Evolutionary conservation across 208 protist genomes (phyloP), one percentile per base, ranked within the genome.

Genomic region (Phytomonas sp.): DNA sequence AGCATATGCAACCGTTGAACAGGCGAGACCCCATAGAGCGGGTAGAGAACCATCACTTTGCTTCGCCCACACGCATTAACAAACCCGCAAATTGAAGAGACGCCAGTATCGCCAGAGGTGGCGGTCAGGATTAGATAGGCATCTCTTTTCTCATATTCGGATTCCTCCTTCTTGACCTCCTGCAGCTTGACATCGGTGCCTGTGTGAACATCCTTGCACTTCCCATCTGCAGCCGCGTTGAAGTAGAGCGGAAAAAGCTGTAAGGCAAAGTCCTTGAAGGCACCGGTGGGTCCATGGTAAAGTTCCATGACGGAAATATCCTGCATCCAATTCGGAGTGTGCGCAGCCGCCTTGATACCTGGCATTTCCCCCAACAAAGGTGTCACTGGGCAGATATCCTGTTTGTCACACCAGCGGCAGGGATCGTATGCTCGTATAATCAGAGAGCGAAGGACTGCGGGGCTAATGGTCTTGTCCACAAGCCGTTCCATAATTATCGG

Each of bases 211-310:
- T 62, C 29, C 60, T 64, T 74, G 29, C 61, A 30, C 29, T 81
- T 33, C 19, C 29, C 49, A 23, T 62, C 68, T 11, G 72, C 77
- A 29, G 88, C 86, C 12, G 76, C 64, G 29, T 83, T 68, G 70
- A 97, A 97, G 80, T 92, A 93, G 45, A 81, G 77, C 0, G 92
- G 89, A 67, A 97, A 93, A 49, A 97, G 81, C 76, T 97, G 92
- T 42, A 97, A 72, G 11, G 92, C 88, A 69, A 97, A 94, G 80
- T 97, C 89, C 78, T 95, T 95, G 77, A 97, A 97, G 66, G 88
- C 88, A 0, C 85, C 89, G 8, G 92, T 97, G n/a, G 89, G 92
- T 26, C 92, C 89, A 66, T 97, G 89, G 77, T 79, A 97, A 29
- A 94, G 83, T 78, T 97, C 92, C 75, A 95, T 69, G 0, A 94